A percentile compares a stretch with the other conserved stretches of the same genome.
phyloP scores from a whole-genome alignment of 108 stramenopile species.

The Fistulifera solaris region DNA sequence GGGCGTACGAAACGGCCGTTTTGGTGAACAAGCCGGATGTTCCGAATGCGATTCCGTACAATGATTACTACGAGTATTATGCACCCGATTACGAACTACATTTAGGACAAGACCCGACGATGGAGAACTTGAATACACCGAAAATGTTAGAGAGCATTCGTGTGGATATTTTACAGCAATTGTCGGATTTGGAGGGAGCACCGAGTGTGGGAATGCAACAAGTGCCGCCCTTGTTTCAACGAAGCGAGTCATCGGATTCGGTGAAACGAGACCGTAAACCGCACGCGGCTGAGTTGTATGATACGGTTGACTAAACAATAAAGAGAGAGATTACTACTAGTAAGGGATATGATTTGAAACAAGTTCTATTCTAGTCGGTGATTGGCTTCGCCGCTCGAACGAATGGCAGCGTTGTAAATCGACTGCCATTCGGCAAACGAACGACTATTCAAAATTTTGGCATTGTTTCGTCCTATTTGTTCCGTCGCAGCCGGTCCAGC shows the following conservation, averaged over 20 bases:
- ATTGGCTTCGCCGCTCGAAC: too few relatives aligned
- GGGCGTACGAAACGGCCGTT: conserved; percentile 95
- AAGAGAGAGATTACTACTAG: too few relatives aligned
- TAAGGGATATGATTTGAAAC: too few relatives aligned
- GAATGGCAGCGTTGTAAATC: conserved; percentile 16
- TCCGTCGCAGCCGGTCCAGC: conserved; percentile 39
- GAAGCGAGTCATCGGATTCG: conserved; percentile 23
- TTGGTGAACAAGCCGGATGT: conserved; percentile 56
- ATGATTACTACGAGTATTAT: conserved; percentile 99
- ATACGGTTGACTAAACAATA: conserved; percentile 25
- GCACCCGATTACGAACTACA: conserved; percentile 97
- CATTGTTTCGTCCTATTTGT: conserved; percentile 48
- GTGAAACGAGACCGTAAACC: conserved; percentile 29
- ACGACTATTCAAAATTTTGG: conserved; percentile 26
- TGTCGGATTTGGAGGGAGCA: conserved; percentile 77
- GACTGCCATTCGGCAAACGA: conserved; percentile 24
- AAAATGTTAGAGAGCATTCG: conserved; percentile 56
- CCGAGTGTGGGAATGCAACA: conserved; percentile 91
- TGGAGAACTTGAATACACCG: conserved; percentile 82
- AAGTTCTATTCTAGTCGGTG: too few relatives aligned
- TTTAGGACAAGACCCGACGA: conserved; percentile 63
- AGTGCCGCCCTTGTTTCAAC: conserved; percentile 76
- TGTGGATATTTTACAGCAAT: conserved; percentile 70
- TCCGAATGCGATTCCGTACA: conserved; percentile 94
- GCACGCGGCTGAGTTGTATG: conserved; percentile 48